phyloP scores from a whole-genome alignment of 2,329 filamentous ascomycete species.

The Rutstroemia sp. region DNA sequence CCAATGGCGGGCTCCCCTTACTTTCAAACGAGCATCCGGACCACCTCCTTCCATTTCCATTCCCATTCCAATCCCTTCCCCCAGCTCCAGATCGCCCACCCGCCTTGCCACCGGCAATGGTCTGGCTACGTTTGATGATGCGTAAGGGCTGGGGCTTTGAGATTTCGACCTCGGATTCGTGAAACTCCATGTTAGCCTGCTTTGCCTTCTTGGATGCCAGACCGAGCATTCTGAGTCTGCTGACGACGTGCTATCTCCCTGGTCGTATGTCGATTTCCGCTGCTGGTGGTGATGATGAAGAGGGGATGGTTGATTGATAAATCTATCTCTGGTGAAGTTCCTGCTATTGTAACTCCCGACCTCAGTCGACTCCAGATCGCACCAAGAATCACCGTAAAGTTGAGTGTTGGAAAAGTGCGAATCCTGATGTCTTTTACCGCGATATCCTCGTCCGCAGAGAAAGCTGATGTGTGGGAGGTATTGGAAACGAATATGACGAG shows the following conservation, averaged over 20 bases:
- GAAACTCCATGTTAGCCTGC: slow-evolving; percentile 29
- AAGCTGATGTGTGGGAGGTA: slow-evolving; percentile 14
- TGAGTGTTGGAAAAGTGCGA: slow-evolving; percentile 5
- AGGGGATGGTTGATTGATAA: slow-evolving; percentile 17
- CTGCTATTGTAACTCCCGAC: slow-evolving; percentile 10
- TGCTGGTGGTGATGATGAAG: background rate
- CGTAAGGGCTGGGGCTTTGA: slow-evolving; percentile 39
- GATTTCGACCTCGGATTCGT: slow-evolving; percentile 25
- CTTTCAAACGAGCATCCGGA: slow-evolving; percentile 19
- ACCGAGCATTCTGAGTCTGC: slow-evolving; percentile 9
- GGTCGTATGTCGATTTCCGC: background rate
- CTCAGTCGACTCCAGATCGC: slow-evolving; percentile 31
- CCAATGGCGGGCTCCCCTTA: slow-evolving; percentile 24
- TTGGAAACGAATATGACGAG: background rate
- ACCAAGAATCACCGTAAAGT: slow-evolving; percentile 31
- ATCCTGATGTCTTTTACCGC: background rate
- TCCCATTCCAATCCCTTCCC: slow-evolving; percentile 1
- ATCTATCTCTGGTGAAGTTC: slow-evolving; percentile 22
- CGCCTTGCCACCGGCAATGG: slow-evolving; percentile 23
- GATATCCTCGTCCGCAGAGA: background rate
- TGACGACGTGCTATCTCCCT: slow-evolving; percentile 9
- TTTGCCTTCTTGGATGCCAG: slow-evolving; percentile 32
- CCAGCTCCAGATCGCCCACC: slow-evolving; percentile 15
- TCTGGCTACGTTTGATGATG: slow-evolving; percentile 39
- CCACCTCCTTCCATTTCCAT: slow-evolving; percentile 14